Conservation (phyloP, 176 grass and related monocot species). For the Microstegium vimineum region DNA sequence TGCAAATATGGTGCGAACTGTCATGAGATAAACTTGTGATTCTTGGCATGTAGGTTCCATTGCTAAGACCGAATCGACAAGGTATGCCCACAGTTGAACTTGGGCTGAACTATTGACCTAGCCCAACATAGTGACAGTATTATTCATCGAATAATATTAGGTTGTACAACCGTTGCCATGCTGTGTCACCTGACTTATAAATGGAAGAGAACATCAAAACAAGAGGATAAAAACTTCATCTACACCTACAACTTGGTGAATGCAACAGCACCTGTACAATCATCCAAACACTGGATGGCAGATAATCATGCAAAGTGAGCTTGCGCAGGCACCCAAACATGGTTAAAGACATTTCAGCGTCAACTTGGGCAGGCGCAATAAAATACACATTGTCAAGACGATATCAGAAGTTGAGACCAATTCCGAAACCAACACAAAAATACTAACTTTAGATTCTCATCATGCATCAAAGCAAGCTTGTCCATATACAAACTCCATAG, state of each 20-base stretch:
- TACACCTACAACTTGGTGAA: no score
- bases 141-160: background rate
- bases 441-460: background rate
- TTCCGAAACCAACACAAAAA: background rate
- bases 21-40: background rate
- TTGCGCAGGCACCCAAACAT: background rate
- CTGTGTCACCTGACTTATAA: no score
- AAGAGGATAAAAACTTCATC: no score
- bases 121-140: background rate
- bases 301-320: background rate
- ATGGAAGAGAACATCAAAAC: background rate
- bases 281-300: background rate
- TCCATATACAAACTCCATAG: slow-evolving; percentile 31
- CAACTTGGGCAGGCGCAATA: background rate
- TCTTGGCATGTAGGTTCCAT: no score
- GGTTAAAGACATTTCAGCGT: background rate
- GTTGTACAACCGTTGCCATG: background rate
- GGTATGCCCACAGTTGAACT: no score
- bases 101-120: background rate
- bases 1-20: background rate
- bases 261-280: no score
- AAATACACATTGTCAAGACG: background rate
- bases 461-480: background rate
- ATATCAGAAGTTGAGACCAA: background rate
- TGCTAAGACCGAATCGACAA: no score